phyloP scores from a whole-genome alignment of 2,329 filamentous ascomycete genomes.

The Clathrospora elynae region DNA sequence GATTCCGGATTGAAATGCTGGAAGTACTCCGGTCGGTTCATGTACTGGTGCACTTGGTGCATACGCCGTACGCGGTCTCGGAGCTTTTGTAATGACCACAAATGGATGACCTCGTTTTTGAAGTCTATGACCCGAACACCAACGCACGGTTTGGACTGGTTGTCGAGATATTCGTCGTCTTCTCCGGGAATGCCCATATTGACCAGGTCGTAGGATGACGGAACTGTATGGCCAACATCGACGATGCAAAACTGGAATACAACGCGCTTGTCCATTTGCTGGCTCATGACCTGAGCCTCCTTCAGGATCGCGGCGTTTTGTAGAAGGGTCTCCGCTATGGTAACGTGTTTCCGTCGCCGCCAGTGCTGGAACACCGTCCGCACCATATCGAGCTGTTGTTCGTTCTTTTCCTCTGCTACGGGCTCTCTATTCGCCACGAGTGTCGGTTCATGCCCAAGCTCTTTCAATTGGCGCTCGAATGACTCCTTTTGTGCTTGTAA shows the following conservation, averaged over 20 bases:
- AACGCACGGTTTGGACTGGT: conserved; percentile 85
- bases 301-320: conserved; percentile 88
- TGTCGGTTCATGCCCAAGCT: conserved; percentile 60
- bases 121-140: conserved; percentile 91
- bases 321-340: conserved; percentile 89
- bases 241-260: conserved; percentile 95
- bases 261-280: conserved; percentile 89
- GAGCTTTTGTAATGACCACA: conserved; percentile 95
- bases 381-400: conserved; percentile 73
- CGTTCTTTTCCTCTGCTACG: conserved; percentile 57
- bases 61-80: conserved; percentile 85
- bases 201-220: conserved; percentile 95
- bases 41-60: conserved; percentile 96
- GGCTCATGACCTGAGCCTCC: conserved; percentile 97
- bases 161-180: conserved; percentile 80
- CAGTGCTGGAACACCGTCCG: conserved; percentile 72
- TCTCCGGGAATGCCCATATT: conserved; percentile 87
- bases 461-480: conserved; percentile 82
- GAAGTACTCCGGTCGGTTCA: conserved; percentile 92
- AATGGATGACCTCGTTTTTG: conserved; percentile 79
- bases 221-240: conserved; percentile 83
- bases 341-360: conserved; percentile 83
- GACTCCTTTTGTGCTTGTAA: conserved; percentile 80
- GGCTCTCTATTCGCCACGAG: conserved; percentile 51
- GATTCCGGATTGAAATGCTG: conserved; percentile 92